A percentile compares a stretch with the other conserved stretches of the same genome.
phyloP scores from a whole-genome alignment of 495 filamentous ascomycete genomes.

The Tuber aestivum region DNA sequence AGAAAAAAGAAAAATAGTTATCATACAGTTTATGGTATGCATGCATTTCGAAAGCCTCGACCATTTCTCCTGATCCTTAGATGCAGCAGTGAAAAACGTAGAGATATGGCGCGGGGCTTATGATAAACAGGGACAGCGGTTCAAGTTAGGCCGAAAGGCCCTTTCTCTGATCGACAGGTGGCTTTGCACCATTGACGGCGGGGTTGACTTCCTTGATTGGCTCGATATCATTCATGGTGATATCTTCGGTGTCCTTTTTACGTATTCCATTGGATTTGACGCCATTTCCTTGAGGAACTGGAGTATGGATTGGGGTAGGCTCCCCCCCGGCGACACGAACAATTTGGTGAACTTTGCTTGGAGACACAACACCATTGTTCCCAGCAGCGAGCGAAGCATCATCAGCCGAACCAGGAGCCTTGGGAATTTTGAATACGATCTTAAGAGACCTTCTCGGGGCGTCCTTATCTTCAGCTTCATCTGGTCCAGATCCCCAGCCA shows the following conservation, averaged over 20 bases:
- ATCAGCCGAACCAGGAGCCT: neutral
- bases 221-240: slow-evolving; percentile 1
- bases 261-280: neutral
- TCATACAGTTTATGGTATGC: slow-evolving; percentile 26
- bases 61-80: neutral
- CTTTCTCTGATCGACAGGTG: neutral
- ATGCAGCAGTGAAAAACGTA: neutral
- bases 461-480: slow-evolving; percentile 35
- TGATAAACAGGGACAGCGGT: neutral
- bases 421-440: slow-evolving; percentile 40
- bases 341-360: slow-evolving; percentile 1
- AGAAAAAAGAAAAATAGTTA: slow-evolving; percentile 20
- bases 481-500: slow-evolving; percentile 40
- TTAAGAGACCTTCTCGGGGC: slow-evolving; percentile 35
- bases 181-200: neutral
- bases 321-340: neutral
- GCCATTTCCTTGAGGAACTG: neutral
- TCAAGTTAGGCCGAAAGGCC: neutral
- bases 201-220: neutral
- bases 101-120: neutral
- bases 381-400: neutral
- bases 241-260: neutral
- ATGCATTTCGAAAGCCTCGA: neutral
- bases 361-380: neutral
- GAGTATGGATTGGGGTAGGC: neutral